Evolutionary conservation across 306 rosid genomes (phyloP), one percentile per base, ranked within the genome.

Genomic region (Quercus robur): DNA sequence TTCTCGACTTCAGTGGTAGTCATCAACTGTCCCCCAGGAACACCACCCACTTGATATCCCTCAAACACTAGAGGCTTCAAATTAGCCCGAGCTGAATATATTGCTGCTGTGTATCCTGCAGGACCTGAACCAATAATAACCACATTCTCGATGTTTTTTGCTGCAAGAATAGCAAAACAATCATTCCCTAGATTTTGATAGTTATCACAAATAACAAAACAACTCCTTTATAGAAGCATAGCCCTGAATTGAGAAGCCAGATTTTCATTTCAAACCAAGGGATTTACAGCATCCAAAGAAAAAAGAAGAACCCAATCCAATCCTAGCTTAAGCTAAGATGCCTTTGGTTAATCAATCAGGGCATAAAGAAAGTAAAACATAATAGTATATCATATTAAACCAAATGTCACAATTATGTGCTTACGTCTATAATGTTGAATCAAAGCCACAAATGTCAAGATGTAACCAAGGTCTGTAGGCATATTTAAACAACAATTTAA

Each of bases 21-120:
- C 98, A 94, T 94, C 83, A 94, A 86, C 82, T 94, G 98, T 23
- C 97, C 98, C 81, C 98, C 97, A 3, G 98, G 98, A 74, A 91
- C 96, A 78, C 97, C 97, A 55, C 98, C 98, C 17, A 82, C 84
- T 74, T 92, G 98, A 80, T 88, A 94, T 17, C 98, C 98, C 87
- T 94, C 98, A 33, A 94, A 92, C 81, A 94, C 94, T 33, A 92
- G 81, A 69, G 98, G 98, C 83, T 94, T 94, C 88, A 94, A 85
- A 90, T 94, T 94, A 80, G 98, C 98, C n/a, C 98, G 89, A 0
- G 93, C 97, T 12, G 98, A 93, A 71, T 94, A 94, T 82, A 94
- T 94, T 70, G 99, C 97, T 15, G 97, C 99, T 12, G 97, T 91
- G 75, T 87, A 92, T 72, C 98, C 98, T 31, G 98, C 98, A 31